Evolutionary conservation across 2,329 filamentous ascomycete species (phyloP), one percentile per base, ranked within the genome.

Genomic region (Leptographium wingfieldii): DNA sequence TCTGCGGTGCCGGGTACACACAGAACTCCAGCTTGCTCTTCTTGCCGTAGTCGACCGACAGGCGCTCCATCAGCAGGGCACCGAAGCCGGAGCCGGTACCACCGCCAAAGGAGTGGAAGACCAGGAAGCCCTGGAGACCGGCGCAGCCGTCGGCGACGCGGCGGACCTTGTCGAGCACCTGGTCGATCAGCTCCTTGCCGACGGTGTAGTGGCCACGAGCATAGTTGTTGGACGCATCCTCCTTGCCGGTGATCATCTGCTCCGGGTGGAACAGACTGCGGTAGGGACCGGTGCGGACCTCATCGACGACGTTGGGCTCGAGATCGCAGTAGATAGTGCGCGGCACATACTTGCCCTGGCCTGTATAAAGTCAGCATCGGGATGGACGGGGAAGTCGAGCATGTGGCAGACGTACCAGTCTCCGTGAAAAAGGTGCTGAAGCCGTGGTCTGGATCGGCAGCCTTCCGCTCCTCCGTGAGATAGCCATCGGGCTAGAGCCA

Each of bases 401-500:
- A 14, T 48, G 27, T 57, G 58, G 33, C 58, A 57, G 58, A 61
- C 70, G 64, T 89, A 97, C 94, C 92, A 72, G 94, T 97, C 84
- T 99, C 94, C 68, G 92, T 96, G 84, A 99, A 99, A 85, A 99
- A 99, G 71, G 94, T 99, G 83, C 92, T 96, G 85, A 99, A 99
- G 67, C 94, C 94, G 73, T 96, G 89, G 75, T 97, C 94, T 66
- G 91, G 88, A 66, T 95, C 88, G 73, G 86, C 85, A 69, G 84
- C 85, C 83, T 97, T 96, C 78, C 92, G 91, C 83, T 97, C 92
- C 74, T 96, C 92, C 67, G 92, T 97, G 76, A 99, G 86, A 81
- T 89, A 97, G 75, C 94, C 94, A 85, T 99, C 94, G 69, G 94
- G 92, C 92, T 99, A 74, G 11, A 35, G n/a, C 46, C 33, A 35